Conservation (phyloP, 2,329 filamentous ascomycete species). For the Sclerotinia minor region DNA sequence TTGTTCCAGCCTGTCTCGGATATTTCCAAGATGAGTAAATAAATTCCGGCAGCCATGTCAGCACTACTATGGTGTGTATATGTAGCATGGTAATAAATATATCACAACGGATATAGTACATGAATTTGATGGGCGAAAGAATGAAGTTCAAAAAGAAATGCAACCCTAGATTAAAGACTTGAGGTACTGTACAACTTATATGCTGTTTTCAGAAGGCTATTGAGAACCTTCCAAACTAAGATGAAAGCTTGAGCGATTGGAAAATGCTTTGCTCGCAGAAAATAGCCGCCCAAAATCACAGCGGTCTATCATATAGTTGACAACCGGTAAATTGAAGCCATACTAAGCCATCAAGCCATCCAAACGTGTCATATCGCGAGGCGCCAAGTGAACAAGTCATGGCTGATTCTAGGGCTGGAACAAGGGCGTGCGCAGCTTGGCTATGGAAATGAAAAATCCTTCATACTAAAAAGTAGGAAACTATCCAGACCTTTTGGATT, state of each 20-base stretch:
- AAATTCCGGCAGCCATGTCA: background rate
- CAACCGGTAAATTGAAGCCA: background rate
- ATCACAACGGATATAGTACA: background rate
- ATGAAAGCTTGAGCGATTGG: background rate
- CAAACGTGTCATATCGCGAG: background rate
- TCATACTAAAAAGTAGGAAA: background rate
- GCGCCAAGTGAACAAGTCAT: no score
- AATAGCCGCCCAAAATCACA: background rate
- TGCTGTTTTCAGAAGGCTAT: background rate
- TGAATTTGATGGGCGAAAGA: background rate
- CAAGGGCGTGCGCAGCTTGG: background rate
- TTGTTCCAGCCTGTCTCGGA: background rate
- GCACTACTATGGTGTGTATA: background rate
- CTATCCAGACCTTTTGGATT: background rate
- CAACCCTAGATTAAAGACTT: background rate
- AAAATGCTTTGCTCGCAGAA: background rate
- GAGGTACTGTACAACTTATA: background rate
- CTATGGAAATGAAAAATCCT: background rate
- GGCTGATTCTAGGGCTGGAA: background rate
- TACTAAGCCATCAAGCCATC: background rate
- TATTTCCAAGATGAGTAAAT: background rate
- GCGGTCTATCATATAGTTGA: background rate
- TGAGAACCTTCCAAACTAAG: background rate
- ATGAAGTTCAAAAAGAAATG: background rate
- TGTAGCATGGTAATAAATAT: background rate